Percentiles rank a stretch among this genome's conserved stretches.
Conservation (phyloP, 2,329 filamentous ascomycete genomes). For the Sphaceloma murrayae region DNA sequence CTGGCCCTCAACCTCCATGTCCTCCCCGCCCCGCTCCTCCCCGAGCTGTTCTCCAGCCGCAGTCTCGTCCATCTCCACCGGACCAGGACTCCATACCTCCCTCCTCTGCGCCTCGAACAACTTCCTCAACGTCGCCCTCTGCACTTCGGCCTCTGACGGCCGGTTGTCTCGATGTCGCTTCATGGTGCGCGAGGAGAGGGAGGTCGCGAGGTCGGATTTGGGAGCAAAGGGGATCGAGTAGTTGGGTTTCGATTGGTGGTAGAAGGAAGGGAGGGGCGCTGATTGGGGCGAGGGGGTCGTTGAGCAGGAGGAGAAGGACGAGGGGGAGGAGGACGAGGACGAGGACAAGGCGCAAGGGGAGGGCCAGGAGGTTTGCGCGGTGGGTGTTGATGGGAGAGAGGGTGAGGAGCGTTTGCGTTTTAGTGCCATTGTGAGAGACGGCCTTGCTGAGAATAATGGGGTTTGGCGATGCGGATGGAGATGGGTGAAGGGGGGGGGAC, state of each 20-base stretch:
- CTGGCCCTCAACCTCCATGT: background rate
- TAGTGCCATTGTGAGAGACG: constrained; percentile 38
- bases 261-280: background rate
- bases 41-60: background rate
- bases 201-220: constrained; percentile 23
- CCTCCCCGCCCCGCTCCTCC: background rate
- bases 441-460: background rate
- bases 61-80: background rate
- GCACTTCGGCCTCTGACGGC: constrained; percentile 46
- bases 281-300: constrained; percentile 22
- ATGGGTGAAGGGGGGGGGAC: background rate
- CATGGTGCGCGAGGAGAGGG: constrained; percentile 48
- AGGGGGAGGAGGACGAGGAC: constrained; percentile 30
- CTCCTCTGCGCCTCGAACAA: constrained; percentile 36
- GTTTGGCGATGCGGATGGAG: background rate
- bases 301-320: constrained; percentile 27
- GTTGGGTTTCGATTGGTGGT: background rate
- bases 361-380: constrained; percentile 27
- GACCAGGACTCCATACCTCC: background rate
- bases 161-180: constrained; percentile 51
- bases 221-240: constrained; percentile 21
- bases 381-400: constrained; percentile 30
- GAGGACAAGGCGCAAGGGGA: constrained; percentile 29
- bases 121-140: constrained; percentile 39
- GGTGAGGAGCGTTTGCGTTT: constrained; percentile 49